Conservation (phyloP, 1,139 yeast species). For the Kodamaea alishanica region DNA sequence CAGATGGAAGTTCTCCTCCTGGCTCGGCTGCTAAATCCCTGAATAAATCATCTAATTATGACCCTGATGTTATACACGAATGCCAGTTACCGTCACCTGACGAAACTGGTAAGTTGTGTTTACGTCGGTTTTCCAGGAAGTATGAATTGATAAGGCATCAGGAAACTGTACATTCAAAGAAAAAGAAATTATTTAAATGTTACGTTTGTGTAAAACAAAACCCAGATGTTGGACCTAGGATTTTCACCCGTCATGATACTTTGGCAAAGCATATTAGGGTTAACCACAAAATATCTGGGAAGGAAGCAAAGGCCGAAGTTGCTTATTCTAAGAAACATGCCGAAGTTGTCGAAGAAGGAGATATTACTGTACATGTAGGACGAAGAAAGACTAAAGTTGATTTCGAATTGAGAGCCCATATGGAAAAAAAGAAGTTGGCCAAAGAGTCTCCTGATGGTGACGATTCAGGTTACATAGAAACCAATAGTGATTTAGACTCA, state of each 20-base stretch:
- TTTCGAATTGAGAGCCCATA: constrained; percentile 46
- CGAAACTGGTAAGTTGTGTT: constrained; percentile 56
- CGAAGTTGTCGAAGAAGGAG: constrained; percentile 43
- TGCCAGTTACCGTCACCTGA: constrained; percentile 48
- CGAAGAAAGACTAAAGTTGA: constrained; percentile 48
- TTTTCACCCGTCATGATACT: constrained; percentile 93
- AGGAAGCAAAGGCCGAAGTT: constrained; percentile 58
- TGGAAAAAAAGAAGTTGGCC: constrained; percentile 35
- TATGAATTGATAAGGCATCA: constrained; percentile 94
- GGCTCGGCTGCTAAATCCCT: constrained; percentile 21
- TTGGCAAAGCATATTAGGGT: constrained; percentile 88
- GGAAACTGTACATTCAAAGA: constrained; percentile 90
- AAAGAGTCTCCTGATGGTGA: constrained; percentile 19
- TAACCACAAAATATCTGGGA: constrained; percentile 72
- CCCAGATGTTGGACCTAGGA: constrained; percentile 52
- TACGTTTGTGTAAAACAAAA: constrained; percentile 72
- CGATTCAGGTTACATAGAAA: constrained; percentile 14
- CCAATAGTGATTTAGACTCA: constrained; percentile 20
- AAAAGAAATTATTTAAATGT: constrained; percentile 83
- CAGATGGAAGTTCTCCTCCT: constrained; percentile 11
- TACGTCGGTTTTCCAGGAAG: constrained; percentile 85
- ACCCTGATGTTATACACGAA: constrained; percentile 49
- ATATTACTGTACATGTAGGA: constrained; percentile 47
- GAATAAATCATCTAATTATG: constrained; percentile 43
- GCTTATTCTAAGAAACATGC: constrained; percentile 48